Conservation (phyloP, 192 early-diverging fungal species). For the Coemansia sp. region DNA sequence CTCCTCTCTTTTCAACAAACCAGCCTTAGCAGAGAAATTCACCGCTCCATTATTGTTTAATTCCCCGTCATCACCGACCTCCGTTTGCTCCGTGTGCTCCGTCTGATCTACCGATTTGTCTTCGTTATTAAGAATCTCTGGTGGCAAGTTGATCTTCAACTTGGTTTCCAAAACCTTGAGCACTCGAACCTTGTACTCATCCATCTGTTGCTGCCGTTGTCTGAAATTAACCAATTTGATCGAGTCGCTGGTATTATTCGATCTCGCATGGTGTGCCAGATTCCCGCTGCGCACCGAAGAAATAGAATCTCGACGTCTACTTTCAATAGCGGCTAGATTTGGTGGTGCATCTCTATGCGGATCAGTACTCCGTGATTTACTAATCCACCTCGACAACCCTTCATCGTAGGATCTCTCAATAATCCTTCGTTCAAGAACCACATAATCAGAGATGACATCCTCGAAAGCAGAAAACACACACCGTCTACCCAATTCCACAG, state of each 20-base stretch:
- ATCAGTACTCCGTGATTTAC: background rate
- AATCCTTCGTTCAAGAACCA: constrained; percentile 34
- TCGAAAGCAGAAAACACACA: constrained; percentile 47
- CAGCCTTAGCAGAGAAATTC: background rate
- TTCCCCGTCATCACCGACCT: background rate
- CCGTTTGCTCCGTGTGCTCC: background rate
- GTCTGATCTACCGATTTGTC: background rate
- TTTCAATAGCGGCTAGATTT: background rate
- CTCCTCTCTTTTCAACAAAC: background rate
- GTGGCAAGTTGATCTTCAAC: constrained; percentile 23
- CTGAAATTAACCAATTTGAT: constrained; percentile 26
- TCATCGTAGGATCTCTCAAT: constrained; percentile 38
- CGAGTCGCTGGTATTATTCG: constrained; percentile 9
- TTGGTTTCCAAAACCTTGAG: constrained; percentile 25
- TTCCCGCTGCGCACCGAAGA: background rate
- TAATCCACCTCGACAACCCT: constrained; percentile 26
- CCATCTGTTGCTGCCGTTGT: constrained; percentile 41
- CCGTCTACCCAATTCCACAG: constrained; percentile 22
- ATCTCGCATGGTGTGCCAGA: background rate
- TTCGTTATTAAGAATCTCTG: constrained; percentile 8
- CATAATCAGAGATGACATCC: constrained; percentile 39
- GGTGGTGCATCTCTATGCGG: background rate
- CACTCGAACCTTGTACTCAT: constrained; percentile 43
- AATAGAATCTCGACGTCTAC: background rate
- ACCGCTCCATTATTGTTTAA: background rate